phyloP scores from a whole-genome alignment of 202 grass and related monocot genomes.

The Alloteropsis angusta region DNA sequence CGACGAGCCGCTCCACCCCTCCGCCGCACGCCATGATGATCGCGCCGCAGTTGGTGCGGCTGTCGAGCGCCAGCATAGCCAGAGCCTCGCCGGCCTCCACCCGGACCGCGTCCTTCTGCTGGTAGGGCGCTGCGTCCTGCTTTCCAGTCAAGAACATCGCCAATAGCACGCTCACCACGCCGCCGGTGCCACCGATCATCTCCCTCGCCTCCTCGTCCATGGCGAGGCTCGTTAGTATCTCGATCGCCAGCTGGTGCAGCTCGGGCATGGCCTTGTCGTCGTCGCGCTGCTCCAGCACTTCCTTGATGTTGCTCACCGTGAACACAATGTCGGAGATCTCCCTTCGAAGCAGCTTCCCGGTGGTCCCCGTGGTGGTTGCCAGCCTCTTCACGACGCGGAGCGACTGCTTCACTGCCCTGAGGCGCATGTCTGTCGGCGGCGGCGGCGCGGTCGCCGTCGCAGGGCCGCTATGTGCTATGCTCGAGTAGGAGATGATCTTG shows the following conservation, averaged over 20 bases:
- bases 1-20: constrained; percentile 19
- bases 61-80: constrained; percentile 51
- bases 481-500: constrained; percentile 49
- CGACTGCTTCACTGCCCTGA: constrained; percentile 45
- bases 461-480: not conserved
- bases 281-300: constrained; percentile 30
- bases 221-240: constrained; percentile 44
- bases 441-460: too few relatives aligned
- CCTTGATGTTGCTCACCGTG: constrained; percentile 49
- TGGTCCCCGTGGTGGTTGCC: constrained; percentile 22
- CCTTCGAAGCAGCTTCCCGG: constrained; percentile 32
- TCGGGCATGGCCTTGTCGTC: not conserved
- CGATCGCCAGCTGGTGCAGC: constrained; percentile 46
- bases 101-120: constrained; percentile 8
- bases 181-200: constrained; percentile 44
- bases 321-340: constrained; percentile 46
- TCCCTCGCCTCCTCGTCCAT: constrained; percentile 54
- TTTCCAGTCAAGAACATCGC: constrained; percentile 20
- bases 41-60: constrained; percentile 35
- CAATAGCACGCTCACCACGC: constrained; percentile 32
- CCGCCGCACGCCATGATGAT: constrained; percentile 20
- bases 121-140: not conserved
- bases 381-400: constrained; percentile 49
- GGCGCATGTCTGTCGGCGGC: not conserved
- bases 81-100: constrained; percentile 60